phyloP scores from a whole-genome alignment of 2,329 filamentous ascomycete genomes.

The Cadophora luteo-olivacea region DNA sequence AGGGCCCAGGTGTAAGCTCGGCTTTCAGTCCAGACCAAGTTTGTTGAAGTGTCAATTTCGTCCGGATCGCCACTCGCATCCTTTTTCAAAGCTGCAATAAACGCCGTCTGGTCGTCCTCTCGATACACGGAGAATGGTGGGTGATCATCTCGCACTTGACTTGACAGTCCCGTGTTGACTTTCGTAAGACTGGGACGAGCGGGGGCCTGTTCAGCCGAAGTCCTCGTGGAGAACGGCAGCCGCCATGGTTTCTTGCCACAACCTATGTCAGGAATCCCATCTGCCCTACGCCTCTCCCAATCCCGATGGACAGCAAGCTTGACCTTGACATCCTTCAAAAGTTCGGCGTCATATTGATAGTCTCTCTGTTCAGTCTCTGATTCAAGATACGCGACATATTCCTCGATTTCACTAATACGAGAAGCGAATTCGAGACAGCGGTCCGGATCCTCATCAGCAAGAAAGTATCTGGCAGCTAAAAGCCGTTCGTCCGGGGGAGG shows the following conservation, averaged over 20 bases:
- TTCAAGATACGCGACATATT: slow-evolving; percentile 36
- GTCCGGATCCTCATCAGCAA: slow-evolving; percentile 56
- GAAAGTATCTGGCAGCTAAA: slow-evolving; percentile 50
- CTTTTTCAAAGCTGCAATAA: slow-evolving; percentile 31
- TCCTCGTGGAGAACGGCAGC: slow-evolving; percentile 32
- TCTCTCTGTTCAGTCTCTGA: slow-evolving; percentile 10
- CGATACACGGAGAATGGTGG: slow-evolving; percentile 36
- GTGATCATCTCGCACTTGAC: slow-evolving; percentile 36
- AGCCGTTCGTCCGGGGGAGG: slow-evolving; percentile 46
- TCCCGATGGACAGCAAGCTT: slow-evolving; percentile 38
- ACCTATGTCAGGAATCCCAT: slow-evolving; percentile 12
- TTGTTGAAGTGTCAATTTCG: slow-evolving; percentile 30
- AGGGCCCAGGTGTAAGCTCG: slow-evolving; percentile 38
- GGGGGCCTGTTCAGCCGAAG: slow-evolving; percentile 27
- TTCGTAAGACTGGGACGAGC: slow-evolving; percentile 22
- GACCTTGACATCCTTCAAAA: slow-evolving; percentile 35
- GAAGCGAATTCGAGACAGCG: slow-evolving; percentile 50
- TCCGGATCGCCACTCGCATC: slow-evolving; percentile 32
- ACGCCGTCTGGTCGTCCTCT: slow-evolving; percentile 31
- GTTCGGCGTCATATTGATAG: slow-evolving; percentile 17
- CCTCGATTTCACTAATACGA: slow-evolving; percentile 44
- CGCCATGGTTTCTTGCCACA: slow-evolving; percentile 10
- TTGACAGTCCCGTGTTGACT: slow-evolving; percentile 24
- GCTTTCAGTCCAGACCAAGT: slow-evolving; percentile 35
- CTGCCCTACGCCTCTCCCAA: slow-evolving; percentile 29